Evolutionary conservation across 2,329 filamentous ascomycete species (phyloP).

Genomic region (Nothopassalora personata): DNA sequence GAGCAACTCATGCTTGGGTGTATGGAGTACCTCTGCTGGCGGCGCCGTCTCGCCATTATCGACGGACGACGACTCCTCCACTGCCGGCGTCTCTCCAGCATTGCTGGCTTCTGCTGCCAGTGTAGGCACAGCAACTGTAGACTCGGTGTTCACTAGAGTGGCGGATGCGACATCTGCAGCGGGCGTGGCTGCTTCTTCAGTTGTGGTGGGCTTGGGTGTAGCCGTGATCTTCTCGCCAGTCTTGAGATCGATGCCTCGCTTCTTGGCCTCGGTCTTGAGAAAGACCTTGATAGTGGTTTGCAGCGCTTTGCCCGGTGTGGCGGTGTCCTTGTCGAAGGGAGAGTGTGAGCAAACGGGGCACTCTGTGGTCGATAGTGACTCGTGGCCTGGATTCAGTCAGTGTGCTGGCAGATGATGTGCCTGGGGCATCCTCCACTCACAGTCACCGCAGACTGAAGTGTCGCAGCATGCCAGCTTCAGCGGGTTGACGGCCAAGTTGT

Average conservation of each 20-base stretch:
- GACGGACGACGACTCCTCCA: constrained; percentile 2
- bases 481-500: constrained; percentile 82
- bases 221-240: constrained; percentile 8
- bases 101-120: constrained; percentile 1
- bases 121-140: constrained; percentile 8
- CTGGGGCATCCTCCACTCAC: constrained; percentile 48
- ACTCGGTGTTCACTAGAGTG: constrained; percentile 2
- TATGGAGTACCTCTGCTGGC: constrained; percentile 10
- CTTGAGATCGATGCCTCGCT: constrained; percentile 26
- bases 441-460: constrained; percentile 85
- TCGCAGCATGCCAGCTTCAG: constrained; percentile 93
- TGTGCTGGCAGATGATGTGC: not conserved
- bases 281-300: constrained; percentile 90
- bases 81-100: not conserved
- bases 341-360: constrained; percentile 93
- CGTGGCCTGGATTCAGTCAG: constrained; percentile 56
- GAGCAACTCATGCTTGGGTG: not conserved
- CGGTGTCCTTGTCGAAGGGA: constrained; percentile 78
- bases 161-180: constrained; percentile 3
- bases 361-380: constrained; percentile 47
- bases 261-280: constrained; percentile 80
- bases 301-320: constrained; percentile 83
- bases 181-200: constrained; percentile 5
- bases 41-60: constrained; percentile 8
- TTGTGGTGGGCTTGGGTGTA: not conserved